A percentile compares a stretch with the other conserved stretches of the same genome.
Conservation (phyloP, 352 stramenopile species). For the Globisporangium apiculatum region DNA sequence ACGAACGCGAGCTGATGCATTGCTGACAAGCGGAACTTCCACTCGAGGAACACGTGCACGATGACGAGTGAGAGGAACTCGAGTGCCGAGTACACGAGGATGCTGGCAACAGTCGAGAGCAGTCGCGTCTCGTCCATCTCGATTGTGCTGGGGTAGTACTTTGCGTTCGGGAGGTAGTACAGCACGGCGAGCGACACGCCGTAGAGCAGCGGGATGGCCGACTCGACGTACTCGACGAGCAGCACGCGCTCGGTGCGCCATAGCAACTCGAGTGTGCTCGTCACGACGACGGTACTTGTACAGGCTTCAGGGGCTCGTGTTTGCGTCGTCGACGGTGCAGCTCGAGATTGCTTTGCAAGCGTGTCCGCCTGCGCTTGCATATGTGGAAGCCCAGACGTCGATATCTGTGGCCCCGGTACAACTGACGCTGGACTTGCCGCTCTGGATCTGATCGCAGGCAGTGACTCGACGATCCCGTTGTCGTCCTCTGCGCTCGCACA, state of each 20-base stretch:
- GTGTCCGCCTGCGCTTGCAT: too few species aligned
- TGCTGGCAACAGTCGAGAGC: constrained; percentile 1
- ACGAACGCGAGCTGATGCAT: constrained; percentile 35
- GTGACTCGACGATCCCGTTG: not conserved
- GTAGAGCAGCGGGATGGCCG: constrained; percentile 23
- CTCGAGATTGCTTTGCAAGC: not conserved
- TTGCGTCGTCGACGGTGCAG: not conserved
- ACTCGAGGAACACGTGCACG: constrained; percentile 11
- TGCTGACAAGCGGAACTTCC: constrained; percentile 17
- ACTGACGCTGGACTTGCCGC: not conserved
- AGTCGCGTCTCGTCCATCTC: constrained; percentile 9
- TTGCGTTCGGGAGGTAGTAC: constrained; percentile 17
- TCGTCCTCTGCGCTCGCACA: not conserved
- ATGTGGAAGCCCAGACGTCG: too few species aligned
- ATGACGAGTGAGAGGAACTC: constrained; percentile 19
- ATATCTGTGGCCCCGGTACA: not conserved
- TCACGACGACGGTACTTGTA: not conserved
- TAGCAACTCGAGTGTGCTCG: constrained; percentile 16
- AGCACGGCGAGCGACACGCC: constrained; percentile 18
- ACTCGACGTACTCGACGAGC: constrained; percentile 30
- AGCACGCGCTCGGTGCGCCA: constrained; percentile 29
- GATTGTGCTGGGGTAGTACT: constrained; percentile 12
- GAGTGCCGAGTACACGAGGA: constrained; percentile 18
- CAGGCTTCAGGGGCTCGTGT: not conserved
- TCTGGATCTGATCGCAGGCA: not conserved